Percentiles rank a stretch among this genome's conserved stretches.
Conservation (phyloP, 805 yeast species). For the Lipomyces sp. region DNA sequence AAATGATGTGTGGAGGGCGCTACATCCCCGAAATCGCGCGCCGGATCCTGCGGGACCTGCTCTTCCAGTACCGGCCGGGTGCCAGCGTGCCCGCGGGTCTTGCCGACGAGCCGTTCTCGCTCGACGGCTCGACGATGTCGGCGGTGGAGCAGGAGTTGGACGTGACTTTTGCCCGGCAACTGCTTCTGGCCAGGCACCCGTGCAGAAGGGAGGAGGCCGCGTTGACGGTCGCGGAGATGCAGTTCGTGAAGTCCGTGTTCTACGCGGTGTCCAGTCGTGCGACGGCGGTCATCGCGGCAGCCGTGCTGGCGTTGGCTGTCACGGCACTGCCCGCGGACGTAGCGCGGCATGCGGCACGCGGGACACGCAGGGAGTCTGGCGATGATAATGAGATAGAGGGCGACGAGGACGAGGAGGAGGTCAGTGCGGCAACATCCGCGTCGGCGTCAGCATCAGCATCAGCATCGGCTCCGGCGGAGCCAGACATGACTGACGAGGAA, state of each 20-base stretch:
- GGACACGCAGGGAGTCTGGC: no score
- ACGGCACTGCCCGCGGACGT: conserved; percentile 32
- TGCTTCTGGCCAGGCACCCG: conserved; percentile 26
- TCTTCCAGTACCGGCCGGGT: conserved; percentile 35
- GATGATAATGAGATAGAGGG: conserved; percentile 10
- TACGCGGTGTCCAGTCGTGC: conserved; percentile 36
- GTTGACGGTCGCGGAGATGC: conserved; percentile 29
- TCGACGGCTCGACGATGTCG: conserved; percentile 32
- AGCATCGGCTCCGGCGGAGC: no score
- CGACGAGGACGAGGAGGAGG: conserved; percentile 14
- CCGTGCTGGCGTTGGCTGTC: conserved; percentile 26
- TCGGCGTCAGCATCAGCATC: background rate
- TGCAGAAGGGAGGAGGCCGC: conserved; percentile 3
- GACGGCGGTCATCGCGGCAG: conserved; percentile 37
- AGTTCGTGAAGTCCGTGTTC: conserved; percentile 31
- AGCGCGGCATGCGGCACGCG: no score
- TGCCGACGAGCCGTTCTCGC: conserved; percentile 30
- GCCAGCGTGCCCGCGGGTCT: conserved; percentile 30
- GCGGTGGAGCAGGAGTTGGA: conserved; percentile 32
- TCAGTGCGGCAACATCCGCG: background rate
- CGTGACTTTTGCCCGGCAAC: conserved; percentile 29
- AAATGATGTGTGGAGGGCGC: conserved; percentile 83
- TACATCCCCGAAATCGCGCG: conserved; percentile 83
- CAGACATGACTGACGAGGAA: no score
- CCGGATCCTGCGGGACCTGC: conserved; percentile 65